Conservation (phyloP, 441 rosid genomes). For the Populus trichocarpa region DNA sequence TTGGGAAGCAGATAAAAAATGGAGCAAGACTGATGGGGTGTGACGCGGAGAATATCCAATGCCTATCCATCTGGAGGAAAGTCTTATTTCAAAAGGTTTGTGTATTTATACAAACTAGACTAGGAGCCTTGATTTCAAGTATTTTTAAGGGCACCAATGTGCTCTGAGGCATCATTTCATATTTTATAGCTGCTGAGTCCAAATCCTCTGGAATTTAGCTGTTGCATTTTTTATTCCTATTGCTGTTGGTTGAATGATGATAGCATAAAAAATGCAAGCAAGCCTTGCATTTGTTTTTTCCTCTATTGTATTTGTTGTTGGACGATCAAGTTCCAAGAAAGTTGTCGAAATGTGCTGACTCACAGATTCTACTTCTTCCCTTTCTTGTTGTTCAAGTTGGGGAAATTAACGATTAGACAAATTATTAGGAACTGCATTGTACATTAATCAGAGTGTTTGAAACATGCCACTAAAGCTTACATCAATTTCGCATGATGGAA, state of each 20-base stretch:
- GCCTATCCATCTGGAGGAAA: conserved; percentile 96
- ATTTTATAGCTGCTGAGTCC: not conserved
- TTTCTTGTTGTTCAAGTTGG: not conserved
- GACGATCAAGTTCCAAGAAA: not conserved
- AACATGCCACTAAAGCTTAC: not conserved
- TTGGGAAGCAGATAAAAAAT: conserved; percentile 86
- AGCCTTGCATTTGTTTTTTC: not conserved
- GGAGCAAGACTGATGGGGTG: conserved; percentile 98
- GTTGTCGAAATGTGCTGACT: not conserved
- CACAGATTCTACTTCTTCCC: not conserved
- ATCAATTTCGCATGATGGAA: not conserved
- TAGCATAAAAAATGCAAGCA: not conserved
- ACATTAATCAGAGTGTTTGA: not conserved
- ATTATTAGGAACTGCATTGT: not conserved
- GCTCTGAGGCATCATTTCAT: not conserved
- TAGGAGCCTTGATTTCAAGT: not conserved
- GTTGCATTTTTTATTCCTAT: not conserved
- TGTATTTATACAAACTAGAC: not conserved
- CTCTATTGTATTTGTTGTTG: not conserved
- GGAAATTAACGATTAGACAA: not conserved
- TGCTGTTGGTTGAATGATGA: conserved; percentile 2
- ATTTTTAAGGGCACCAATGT: not conserved
- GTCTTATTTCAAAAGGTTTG: not conserved
- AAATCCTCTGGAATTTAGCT: conserved; percentile 7
- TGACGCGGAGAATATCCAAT: conserved; percentile 75